Percentiles rank a stretch among this genome's conserved stretches.
phyloP scores from a whole-genome alignment of 1,139 yeast species.

The Magnusiomyces magnusii region DNA sequence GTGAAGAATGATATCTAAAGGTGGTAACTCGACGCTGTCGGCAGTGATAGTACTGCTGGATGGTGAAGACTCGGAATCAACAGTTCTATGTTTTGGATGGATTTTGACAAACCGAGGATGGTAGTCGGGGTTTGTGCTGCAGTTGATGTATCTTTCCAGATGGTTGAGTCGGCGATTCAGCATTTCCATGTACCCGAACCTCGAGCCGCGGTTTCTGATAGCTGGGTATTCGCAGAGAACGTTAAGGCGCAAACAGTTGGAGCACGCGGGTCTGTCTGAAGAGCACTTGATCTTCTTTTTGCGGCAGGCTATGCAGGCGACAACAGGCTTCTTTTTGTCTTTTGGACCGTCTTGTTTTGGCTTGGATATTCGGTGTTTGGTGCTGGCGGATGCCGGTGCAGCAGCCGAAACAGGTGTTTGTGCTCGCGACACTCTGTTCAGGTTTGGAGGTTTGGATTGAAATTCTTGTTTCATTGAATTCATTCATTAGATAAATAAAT shows the following conservation, averaged over 20 bases:
- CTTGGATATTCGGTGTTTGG: not conserved
- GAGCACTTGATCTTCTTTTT: constrained; percentile 36
- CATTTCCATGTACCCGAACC: constrained; percentile 34
- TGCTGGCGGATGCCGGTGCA: not conserved
- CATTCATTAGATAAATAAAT: too few species aligned
- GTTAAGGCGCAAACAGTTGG: constrained; percentile 32
- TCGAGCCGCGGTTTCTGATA: constrained; percentile 34
- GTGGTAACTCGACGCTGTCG: constrained; percentile 13
- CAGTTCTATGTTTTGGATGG: constrained; percentile 10
- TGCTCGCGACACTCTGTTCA: too few species aligned
- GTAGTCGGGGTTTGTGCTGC: constrained; percentile 15
- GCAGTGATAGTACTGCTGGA: not conserved
- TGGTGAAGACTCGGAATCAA: too few species aligned
- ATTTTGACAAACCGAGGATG: constrained; percentile 14
- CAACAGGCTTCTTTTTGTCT: constrained; percentile 30
- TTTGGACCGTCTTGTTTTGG: not conserved
- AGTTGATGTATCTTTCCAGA: constrained; percentile 25
- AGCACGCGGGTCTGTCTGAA: constrained; percentile 35
- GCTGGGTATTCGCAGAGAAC: constrained; percentile 34
- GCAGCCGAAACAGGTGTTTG: not conserved
- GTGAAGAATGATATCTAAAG: constrained; percentile 24
- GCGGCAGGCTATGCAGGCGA: constrained; percentile 35
- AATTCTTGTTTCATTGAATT: too few species aligned
- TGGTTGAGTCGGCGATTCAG: constrained; percentile 29
- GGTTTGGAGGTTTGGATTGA: too few species aligned